Evolutionary conservation across 169 alveolate genomes (phyloP).

Genomic region (Amoebophrya sp.): DNA sequence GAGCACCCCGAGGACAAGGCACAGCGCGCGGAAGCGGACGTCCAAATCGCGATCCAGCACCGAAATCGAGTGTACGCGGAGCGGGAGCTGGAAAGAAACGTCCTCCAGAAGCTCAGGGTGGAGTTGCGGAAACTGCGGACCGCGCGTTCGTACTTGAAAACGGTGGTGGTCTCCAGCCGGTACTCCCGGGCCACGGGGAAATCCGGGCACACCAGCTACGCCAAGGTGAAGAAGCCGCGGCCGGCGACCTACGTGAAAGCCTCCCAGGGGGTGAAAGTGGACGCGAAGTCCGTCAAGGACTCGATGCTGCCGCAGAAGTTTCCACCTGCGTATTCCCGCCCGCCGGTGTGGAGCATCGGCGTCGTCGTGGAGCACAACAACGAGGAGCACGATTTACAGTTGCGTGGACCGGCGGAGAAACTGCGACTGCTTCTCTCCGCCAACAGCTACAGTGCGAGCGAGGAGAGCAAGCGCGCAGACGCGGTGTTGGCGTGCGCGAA

Average conservation of each 20-base stretch:
- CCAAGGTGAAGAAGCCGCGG: neutral
- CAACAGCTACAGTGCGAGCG: neutral
- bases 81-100: no score
- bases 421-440: neutral
- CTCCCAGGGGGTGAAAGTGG: neutral
- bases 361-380: neutral
- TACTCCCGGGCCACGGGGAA: neutral
- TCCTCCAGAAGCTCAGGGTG: no score
- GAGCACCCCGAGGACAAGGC: neutral
- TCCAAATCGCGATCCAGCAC: no score
- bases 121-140: no score
- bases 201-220: neutral
- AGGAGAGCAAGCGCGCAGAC: no score
- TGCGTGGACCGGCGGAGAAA: neutral
- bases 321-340: neutral
- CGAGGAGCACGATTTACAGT: no score
- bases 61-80: no score
- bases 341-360: neutral
- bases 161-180: neutral
- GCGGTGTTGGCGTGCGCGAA: no score
- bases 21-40: neutral
- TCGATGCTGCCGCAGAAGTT: neutral
- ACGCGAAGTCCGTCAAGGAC: neutral
- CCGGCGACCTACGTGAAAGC: neutral
- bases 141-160: no score